Percentiles rank a stretch among this genome's conserved stretches.
These are phyloP conservation scores for Hsuehochloa calcarea DNA, from an alignment of 176 grass and related monocot genomes.

Conservation along the genomic window DNA sequence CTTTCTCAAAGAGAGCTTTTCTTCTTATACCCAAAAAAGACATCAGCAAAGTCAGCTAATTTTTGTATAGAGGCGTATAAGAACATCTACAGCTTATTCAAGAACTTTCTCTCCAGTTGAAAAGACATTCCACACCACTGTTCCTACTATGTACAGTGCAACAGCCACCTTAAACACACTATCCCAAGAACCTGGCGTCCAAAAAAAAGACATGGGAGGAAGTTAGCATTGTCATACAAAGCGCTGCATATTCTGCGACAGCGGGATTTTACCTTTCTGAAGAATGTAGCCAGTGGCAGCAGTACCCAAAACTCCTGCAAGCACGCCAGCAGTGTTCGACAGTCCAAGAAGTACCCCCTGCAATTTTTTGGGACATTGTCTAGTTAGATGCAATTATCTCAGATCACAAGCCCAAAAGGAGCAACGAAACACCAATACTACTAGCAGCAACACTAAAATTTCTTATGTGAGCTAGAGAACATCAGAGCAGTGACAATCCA, in stretches of 20 bases:
- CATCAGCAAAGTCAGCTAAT: constrained; percentile 31
- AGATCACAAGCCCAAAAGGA: background rate
- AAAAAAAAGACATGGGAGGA: constrained; percentile 7
- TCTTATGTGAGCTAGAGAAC: background rate
- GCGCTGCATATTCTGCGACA: background rate
- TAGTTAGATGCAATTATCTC: constrained; percentile 23
- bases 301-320: constrained; percentile 94
- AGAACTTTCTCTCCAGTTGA: constrained; percentile 83
- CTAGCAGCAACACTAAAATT: background rate
- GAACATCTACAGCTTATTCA: constrained; percentile 45
- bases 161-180: constrained; percentile 87
- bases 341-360: constrained; percentile 89
- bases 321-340: constrained; percentile 92
- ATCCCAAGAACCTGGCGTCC: constrained; percentile 86
- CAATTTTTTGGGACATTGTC: background rate
- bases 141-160: constrained; percentile 71
- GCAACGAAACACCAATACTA: background rate
- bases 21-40: constrained; percentile 7
- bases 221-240: background rate
- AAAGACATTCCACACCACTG: constrained; percentile 92
- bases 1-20: background rate
- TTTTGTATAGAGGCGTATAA: constrained; percentile 2
- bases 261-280: constrained; percentile 53
- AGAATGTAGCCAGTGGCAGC: constrained; percentile 65
- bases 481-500: constrained; percentile 4